Conservation (phyloP, 1,284 basidiomycete species). For the Apiotrichum montevideense region DNA sequence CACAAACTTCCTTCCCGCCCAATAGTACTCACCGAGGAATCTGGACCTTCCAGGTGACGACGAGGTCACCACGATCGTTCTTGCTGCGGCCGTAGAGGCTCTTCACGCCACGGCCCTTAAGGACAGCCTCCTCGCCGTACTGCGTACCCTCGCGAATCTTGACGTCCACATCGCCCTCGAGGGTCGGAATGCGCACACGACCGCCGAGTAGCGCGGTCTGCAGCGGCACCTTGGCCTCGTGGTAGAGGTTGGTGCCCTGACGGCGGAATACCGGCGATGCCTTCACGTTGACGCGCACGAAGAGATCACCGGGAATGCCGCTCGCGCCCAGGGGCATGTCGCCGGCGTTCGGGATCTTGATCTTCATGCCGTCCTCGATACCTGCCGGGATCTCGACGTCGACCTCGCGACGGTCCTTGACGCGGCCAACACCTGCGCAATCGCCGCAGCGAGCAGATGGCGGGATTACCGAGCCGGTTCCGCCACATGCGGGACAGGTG, state of each 20-base stretch:
- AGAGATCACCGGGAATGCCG: slow-evolving; percentile 75
- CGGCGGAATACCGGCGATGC: slow-evolving; percentile 79
- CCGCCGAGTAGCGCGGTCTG: slow-evolving; percentile 90
- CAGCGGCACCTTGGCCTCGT: slow-evolving; percentile 84
- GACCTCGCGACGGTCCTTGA: slow-evolving; percentile 71
- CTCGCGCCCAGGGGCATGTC: slow-evolving; percentile 76
- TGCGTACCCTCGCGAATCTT: slow-evolving; percentile 90
- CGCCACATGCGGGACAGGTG: slow-evolving; percentile 78
- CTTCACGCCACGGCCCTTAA: slow-evolving; percentile 81
- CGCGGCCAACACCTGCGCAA: slow-evolving; percentile 83
- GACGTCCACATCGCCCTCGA: slow-evolving; percentile 94
- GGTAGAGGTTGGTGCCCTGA: slow-evolving; percentile 88
- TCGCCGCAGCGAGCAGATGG: slow-evolving; percentile 68
- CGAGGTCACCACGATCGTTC: slow-evolving; percentile 65
- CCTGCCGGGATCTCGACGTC: slow-evolving; percentile 82
- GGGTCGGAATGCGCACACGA: slow-evolving; percentile 82
- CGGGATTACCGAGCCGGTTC: slow-evolving; percentile 76
- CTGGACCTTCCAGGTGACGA: slow-evolving; percentile 81
- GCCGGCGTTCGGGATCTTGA: slow-evolving; percentile 76
- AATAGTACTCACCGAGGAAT: slow-evolving; percentile 71
- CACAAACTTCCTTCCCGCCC: no score
- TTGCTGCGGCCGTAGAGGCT: slow-evolving; percentile 59
- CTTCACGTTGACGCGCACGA: slow-evolving; percentile 79
- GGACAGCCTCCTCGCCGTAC: slow-evolving; percentile 92
- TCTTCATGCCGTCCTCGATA: slow-evolving; percentile 95